Evolutionary conservation across 441 rosid species (phyloP), one percentile per base, ranked within the genome.

Genomic region (Erodium texanum): DNA sequence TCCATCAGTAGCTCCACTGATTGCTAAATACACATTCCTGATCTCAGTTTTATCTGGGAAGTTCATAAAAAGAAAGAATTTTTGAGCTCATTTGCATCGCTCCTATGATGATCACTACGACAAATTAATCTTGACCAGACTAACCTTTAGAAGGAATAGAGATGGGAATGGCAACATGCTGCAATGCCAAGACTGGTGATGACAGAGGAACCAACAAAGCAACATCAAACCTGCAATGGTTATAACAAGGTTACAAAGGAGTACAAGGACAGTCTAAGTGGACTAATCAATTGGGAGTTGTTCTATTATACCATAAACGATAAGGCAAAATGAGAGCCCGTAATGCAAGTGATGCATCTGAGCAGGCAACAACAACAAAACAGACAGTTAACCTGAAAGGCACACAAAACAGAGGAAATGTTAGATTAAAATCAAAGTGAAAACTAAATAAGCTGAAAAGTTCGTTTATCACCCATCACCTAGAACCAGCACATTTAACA

Each of bases 1-100:
- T 85, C 99, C 98, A 85, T 94, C 97, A 41, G 99, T 89, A 69
- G 97, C 96, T 72, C 98, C 98, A 63, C 94, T 87, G 67, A 94
- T 79, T 70, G 83, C 88, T 5, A 88, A 70, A 82, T 85, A 94
- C n/a, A 65, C 77, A 71, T 76, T 82, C 68, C 89, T 79, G 45
- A 68, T 70, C 59, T 62, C 71, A 58, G 45, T 72, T 32, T 73
- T 71, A 73, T 79, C 97, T 87, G 89, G 43, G 64, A 67, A 67
- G 73, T 50, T 70, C 36, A 32, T 18, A 66, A 71, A 24, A 32
- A 36, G 41, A 6, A 36, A 36, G 41, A 36, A 6, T 36, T 36
- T n/a, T 48, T n/a, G 1, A 43, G 50, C 50, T 52, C 38, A 65
- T 23, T 7, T 71, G 43, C 27, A 24, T 15, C 63, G 65, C 22